phyloP scores from a whole-genome alignment of 495 filamentous ascomycete genomes.

The Mycothermus thermophilus region DNA sequence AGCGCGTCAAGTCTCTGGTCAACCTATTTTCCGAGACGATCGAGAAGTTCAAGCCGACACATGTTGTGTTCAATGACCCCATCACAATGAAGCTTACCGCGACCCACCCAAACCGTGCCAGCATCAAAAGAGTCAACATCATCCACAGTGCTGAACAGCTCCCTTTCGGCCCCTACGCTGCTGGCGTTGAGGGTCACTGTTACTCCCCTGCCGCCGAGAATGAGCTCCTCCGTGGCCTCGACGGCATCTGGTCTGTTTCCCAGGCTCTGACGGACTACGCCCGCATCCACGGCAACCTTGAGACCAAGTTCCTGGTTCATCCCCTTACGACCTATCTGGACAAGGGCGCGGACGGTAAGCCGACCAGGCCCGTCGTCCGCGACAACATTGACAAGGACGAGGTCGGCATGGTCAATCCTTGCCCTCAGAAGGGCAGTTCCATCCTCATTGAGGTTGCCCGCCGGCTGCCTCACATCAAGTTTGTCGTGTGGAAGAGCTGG shows the following conservation, averaged over 20 bases:
- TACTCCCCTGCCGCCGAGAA: slow-evolving; percentile 12
- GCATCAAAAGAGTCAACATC: slow-evolving; percentile 15
- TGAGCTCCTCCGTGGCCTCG: slow-evolving; percentile 12
- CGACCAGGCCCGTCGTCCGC: slow-evolving; percentile 10
- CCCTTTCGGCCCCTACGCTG: slow-evolving; percentile 18
- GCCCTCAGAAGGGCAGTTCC: slow-evolving; percentile 17
- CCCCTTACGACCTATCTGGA: slow-evolving; percentile 15
- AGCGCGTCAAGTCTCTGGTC: slow-evolving; percentile 8
- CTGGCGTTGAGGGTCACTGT: slow-evolving; percentile 16
- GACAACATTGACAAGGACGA: slow-evolving; percentile 17
- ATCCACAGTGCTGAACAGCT: slow-evolving; percentile 23
- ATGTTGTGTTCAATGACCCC: slow-evolving; percentile 22
- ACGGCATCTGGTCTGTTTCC: slow-evolving; percentile 21
- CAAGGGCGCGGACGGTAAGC: slow-evolving; percentile 7
- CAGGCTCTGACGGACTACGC: slow-evolving; percentile 16
- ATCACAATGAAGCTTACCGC: slow-evolving; percentile 19
- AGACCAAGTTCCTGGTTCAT: slow-evolving; percentile 17
- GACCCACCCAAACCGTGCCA: background rate
- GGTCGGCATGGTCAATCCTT: slow-evolving; percentile 22
- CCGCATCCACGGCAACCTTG: slow-evolving; percentile 11
- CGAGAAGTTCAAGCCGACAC: slow-evolving; percentile 13
- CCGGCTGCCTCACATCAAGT: slow-evolving; percentile 15
- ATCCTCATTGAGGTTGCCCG: slow-evolving; percentile 17
- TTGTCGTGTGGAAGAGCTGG: slow-evolving; percentile 22
- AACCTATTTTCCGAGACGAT: slow-evolving; percentile 10